phyloP scores from a whole-genome alignment of 306 rosid genomes.

The Hippophae rhamnoides region DNA sequence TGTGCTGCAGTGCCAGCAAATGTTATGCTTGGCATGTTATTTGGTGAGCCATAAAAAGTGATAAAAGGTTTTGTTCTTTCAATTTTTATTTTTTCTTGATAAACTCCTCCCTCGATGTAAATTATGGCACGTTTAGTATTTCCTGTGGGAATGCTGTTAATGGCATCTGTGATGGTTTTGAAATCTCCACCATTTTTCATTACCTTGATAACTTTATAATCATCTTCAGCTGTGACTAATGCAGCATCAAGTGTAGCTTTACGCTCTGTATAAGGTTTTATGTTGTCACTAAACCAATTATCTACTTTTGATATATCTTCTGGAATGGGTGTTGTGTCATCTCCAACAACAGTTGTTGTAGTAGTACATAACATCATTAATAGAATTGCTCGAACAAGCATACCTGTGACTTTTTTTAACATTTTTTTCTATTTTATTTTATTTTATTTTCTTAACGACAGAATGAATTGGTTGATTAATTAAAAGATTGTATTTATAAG shows the following conservation, averaged over 20 bases:
- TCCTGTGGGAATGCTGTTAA: conserved; percentile 33
- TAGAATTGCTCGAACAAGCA: conserved; percentile 7
- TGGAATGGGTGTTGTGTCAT: conserved; percentile 20
- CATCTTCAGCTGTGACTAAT: conserved; percentile 34
- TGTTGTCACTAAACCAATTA: conserved; percentile 31
- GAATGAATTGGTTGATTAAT: no score
- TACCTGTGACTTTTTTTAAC: background rate
- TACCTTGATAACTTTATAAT: conserved; percentile 28
- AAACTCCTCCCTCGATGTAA: conserved; percentile 42
- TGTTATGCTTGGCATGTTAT: conserved; percentile 27
- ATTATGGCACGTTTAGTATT: conserved; percentile 44
- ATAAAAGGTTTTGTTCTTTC: conserved; percentile 34
- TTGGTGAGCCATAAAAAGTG: conserved; percentile 30
- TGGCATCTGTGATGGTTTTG: conserved; percentile 36
- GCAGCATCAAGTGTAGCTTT: conserved; percentile 25
- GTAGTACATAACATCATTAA: conserved; percentile 1
- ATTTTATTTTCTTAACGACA: background rate
- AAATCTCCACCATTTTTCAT: conserved; percentile 42
- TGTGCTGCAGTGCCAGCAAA: conserved; percentile 26
- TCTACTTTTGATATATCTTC: conserved; percentile 11
- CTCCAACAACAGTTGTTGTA: conserved; percentile 7
- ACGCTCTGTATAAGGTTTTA: conserved; percentile 2
- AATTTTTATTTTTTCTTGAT: conserved; percentile 44
- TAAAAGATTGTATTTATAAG: background rate
- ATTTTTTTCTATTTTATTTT: background rate